Evolutionary conservation across 495 filamentous ascomycete genomes (phyloP).

Genomic region (Aspergillus mulundensis): DNA sequence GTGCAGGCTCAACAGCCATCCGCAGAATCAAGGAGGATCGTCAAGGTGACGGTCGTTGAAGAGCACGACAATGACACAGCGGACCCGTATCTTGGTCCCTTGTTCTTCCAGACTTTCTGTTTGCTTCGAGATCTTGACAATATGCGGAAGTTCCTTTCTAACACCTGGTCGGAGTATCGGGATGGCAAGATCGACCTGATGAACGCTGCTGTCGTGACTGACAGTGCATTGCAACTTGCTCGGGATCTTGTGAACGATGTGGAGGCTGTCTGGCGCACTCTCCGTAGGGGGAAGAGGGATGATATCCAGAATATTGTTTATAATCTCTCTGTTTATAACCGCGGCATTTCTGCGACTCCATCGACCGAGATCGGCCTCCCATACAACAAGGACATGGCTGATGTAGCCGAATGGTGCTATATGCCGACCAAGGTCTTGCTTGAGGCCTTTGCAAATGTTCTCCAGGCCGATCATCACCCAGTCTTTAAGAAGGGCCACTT

Average conservation of each 20-base stretch:
- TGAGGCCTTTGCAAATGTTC: conserved; percentile 24
- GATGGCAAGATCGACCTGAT: conserved; percentile 30
- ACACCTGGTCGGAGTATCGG: conserved; percentile 29
- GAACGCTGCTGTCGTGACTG: conserved; percentile 31
- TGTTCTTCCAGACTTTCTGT: conserved; percentile 29
- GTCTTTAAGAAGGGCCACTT: conserved; percentile 30
- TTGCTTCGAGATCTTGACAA: conserved; percentile 26
- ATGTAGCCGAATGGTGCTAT: conserved; percentile 29
- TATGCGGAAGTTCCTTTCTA: conserved; percentile 24
- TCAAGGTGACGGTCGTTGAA: conserved; percentile 23
- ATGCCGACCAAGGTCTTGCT: conserved; percentile 23
- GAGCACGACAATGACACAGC: conserved; percentile 23
- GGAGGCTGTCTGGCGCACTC: conserved; percentile 17
- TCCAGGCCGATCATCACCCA: conserved; percentile 23
- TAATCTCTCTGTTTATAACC: conserved; percentile 12
- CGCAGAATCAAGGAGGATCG: conserved; percentile 20
- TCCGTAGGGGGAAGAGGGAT: conserved; percentile 7
- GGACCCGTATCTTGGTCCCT: conserved; percentile 14
- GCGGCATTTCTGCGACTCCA: conserved; percentile 17
- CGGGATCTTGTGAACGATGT: conserved; percentile 20
- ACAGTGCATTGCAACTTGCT: conserved; percentile 28
- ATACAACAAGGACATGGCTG: conserved; percentile 28
- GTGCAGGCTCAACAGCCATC: conserved; percentile 8
- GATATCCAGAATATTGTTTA: conserved; percentile 21
- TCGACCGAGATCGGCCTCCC: conserved; percentile 27